Percentiles rank a stretch among this genome's conserved stretches.
Evolutionary conservation across 768 basidiomycete genomes (phyloP).

Genomic region (Pholiota microspora): DNA sequence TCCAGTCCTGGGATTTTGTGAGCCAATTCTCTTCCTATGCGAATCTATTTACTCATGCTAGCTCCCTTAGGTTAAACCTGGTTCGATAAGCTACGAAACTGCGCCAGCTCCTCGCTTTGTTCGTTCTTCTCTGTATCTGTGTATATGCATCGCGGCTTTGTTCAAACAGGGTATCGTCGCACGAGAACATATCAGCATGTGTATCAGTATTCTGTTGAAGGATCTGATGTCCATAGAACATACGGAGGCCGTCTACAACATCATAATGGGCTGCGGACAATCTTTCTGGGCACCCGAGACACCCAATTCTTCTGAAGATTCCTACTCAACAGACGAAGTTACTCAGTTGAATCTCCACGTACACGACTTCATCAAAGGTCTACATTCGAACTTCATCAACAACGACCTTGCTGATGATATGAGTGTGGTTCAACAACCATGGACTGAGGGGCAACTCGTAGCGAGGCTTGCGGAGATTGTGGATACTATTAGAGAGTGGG

Average conservation of each 20-base stretch:
- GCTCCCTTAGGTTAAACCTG: constrained; percentile 4
- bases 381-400: constrained; percentile 6
- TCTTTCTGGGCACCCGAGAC: constrained; percentile 18
- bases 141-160: constrained; percentile 16
- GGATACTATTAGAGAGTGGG: constrained; percentile 13
- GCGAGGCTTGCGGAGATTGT: constrained; percentile 9
- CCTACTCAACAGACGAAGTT: not conserved
- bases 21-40: not conserved
- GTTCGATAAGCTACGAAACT: constrained; percentile 8
- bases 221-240: constrained; percentile 23
- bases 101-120: constrained; percentile 12
- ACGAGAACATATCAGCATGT: constrained; percentile 17
- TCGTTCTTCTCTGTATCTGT: constrained; percentile 18
- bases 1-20: constrained; percentile 16
- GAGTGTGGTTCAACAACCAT: constrained; percentile 13
- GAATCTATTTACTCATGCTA: not conserved
- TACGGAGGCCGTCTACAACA: constrained; percentile 16
- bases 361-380: constrained; percentile 10
- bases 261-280: constrained; percentile 19
- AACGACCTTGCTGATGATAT: constrained; percentile 7
- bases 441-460: constrained; percentile 8
- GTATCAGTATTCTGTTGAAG: constrained; percentile 17
- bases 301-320: not conserved
- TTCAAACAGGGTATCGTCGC: constrained; percentile 15
- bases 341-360: constrained; percentile 10